These are phyloP conservation scores for Penicillium bovifimosum DNA, from an alignment of 495 filamentous ascomycete species.

Conservation along the genomic window DNA sequence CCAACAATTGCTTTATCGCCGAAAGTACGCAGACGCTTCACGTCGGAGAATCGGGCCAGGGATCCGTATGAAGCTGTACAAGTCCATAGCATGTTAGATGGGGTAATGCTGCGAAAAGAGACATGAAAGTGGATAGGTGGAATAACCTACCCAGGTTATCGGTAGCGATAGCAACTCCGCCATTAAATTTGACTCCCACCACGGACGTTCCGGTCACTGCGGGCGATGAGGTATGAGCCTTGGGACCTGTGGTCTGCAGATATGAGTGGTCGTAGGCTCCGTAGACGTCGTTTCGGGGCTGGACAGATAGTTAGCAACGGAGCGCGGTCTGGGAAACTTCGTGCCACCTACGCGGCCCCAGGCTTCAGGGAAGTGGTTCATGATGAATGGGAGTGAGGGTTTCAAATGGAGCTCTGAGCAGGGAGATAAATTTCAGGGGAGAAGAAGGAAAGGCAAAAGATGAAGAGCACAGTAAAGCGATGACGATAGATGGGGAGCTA, in stretches of 20 bases:
- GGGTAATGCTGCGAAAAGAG: neutral
- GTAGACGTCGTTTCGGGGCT: conserved; percentile 96
- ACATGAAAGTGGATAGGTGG: neutral
- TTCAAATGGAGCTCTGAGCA: neutral
- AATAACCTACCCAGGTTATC: conserved; percentile 80
- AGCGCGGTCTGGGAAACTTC: conserved; percentile 18
- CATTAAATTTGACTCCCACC: conserved; percentile 87
- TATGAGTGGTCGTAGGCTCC: conserved; percentile 86
- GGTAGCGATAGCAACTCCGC: conserved; percentile 91
- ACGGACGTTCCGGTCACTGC: conserved; percentile 96
- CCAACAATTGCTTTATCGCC: conserved; percentile 66
- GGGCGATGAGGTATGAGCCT: conserved; percentile 80
- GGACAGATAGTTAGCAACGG: conserved; percentile 25
- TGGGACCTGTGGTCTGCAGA: conserved; percentile 64
- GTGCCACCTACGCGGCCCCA: conserved; percentile 82
- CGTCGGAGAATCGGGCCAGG: conserved; percentile 91
- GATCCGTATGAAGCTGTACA: conserved; percentile 88
- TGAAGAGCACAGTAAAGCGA: conserved; percentile 16
- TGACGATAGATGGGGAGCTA: conserved; percentile 24
- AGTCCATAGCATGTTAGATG: conserved; percentile 2
- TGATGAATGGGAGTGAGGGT: conserved; percentile 31
- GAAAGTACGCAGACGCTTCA: conserved; percentile 83
- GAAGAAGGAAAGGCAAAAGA: conserved; percentile 9
- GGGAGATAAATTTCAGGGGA: neutral
- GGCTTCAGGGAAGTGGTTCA: conserved; percentile 94